Percentiles rank a stretch among this genome's conserved stretches.
These are phyloP conservation scores for Wallacemonas sp. DNA, from an alignment of 208 protist genomes.

Conservation along the genomic window DNA sequence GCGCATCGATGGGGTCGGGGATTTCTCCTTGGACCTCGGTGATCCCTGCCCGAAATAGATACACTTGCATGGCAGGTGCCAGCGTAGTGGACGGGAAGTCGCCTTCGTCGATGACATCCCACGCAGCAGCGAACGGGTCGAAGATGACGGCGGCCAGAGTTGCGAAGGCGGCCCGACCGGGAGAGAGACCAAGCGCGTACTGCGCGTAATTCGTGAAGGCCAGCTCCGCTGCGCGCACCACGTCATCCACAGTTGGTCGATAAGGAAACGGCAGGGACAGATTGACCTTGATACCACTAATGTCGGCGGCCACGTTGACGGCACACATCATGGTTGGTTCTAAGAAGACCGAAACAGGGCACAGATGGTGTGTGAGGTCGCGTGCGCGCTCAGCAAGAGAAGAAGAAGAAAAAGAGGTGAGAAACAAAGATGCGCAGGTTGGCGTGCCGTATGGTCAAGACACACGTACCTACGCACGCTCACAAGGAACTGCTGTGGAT, in stretches of 20 bases:
- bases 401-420: neutral
- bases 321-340: constrained; percentile 35
- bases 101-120: neutral
- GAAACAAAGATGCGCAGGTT: too few relatives aligned
- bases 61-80: constrained; percentile 36
- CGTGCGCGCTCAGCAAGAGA: neutral
- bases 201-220: constrained; percentile 39
- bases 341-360: neutral
- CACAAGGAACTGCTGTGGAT: too few relatives aligned
- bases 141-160: neutral
- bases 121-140: neutral
- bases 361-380: neutral
- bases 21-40: constrained; percentile 42
- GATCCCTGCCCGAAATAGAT: constrained; percentile 58
- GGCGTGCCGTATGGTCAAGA: too few relatives aligned
- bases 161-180: constrained; percentile 2
- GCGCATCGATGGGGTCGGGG: constrained; percentile 35
- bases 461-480: too few relatives aligned
- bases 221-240: constrained; percentile 19
- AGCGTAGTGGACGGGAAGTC: neutral
- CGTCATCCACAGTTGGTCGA: constrained; percentile 22
- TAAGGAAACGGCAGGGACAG: constrained; percentile 39
- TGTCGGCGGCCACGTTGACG: constrained; percentile 65
- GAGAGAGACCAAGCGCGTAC: neutral
- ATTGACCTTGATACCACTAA: constrained; percentile 65